phyloP scores from a whole-genome alignment of 495 filamentous ascomycete species.

The Hypoxylon intermedium region DNA sequence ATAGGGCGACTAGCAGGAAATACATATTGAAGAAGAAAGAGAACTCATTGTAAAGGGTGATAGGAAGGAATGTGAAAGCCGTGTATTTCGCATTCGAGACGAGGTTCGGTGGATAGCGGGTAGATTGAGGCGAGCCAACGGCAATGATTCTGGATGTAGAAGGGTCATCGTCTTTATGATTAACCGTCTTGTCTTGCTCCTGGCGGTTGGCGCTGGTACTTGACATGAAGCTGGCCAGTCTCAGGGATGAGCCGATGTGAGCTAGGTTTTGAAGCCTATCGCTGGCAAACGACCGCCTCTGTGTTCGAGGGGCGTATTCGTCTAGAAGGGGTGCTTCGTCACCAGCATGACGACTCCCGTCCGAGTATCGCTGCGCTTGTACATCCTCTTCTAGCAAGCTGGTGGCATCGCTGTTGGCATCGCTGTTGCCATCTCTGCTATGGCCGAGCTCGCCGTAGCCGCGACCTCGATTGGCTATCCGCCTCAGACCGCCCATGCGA shows the following conservation, averaged over 20 bases:
- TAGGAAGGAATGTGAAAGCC: constrained; percentile 90
- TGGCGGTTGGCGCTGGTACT: constrained; percentile 37
- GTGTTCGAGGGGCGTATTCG: constrained; percentile 40
- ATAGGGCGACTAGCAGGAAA: constrained; percentile 92
- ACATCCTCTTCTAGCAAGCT: constrained; percentile 62
- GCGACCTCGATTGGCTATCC: constrained; percentile 55
- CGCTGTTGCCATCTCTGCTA: constrained; percentile 61
- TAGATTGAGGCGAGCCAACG: constrained; percentile 57
- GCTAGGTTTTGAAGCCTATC: constrained; percentile 46
- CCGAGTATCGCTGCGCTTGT: constrained; percentile 58
- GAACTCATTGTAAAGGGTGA: constrained; percentile 97
- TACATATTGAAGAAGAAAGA: constrained; percentile 99
- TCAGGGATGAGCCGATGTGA: constrained; percentile 49
- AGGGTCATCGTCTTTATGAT: constrained; percentile 60
- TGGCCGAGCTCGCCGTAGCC: constrained; percentile 67
- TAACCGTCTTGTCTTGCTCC: constrained; percentile 45
- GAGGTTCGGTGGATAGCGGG: constrained; percentile 78
- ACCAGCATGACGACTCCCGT: constrained; percentile 57
- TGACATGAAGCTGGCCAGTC: constrained; percentile 63
- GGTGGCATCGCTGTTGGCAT: constrained; percentile 64
- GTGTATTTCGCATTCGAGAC: constrained; percentile 99
- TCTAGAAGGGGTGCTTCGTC: constrained; percentile 73
- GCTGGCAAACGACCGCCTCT: constrained; percentile 45
- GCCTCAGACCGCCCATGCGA: constrained; percentile 64
- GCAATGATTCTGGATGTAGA: constrained; percentile 59